These are phyloP conservation scores for Rhodamnia rubescens DNA, from an alignment of 345 rosid genomes.

Conservation along the genomic window DNA sequence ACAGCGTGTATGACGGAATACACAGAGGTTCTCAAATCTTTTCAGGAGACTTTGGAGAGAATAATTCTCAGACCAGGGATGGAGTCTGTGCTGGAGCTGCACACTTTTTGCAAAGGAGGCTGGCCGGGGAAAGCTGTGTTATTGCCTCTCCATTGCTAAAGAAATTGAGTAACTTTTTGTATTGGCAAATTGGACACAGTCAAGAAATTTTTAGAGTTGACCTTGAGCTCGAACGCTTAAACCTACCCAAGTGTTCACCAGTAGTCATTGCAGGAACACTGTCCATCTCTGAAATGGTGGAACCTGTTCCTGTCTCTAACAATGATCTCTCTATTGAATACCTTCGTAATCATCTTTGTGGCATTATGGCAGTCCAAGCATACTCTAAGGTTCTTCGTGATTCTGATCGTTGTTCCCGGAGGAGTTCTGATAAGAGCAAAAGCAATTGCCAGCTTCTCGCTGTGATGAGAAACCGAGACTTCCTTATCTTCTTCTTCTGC, in stretches of 20 bases:
- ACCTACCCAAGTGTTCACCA: slow-evolving; percentile 11
- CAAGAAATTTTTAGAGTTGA: background rate
- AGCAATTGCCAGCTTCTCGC: slow-evolving; percentile 37
- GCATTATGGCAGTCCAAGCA: slow-evolving; percentile 36
- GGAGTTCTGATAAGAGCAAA: slow-evolving; percentile 21
- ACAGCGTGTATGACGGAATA: background rate
- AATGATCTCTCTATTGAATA: slow-evolving; percentile 19
- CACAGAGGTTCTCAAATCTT: background rate
- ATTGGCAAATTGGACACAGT: background rate
- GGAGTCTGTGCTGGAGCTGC: background rate
- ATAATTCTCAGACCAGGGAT: background rate
- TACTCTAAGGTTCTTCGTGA: slow-evolving; percentile 24
- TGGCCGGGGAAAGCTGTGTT: background rate
- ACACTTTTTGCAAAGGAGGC: background rate
- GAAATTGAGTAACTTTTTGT: background rate
- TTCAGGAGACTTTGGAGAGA: background rate
- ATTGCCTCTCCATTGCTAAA: background rate
- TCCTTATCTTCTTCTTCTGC: slow-evolving; percentile 29
- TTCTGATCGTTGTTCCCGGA: slow-evolving; percentile 28
- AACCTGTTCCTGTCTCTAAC: slow-evolving; percentile 28
- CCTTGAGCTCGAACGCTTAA: background rate
- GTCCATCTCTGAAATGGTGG: slow-evolving; percentile 30
- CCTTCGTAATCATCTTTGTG: slow-evolving; percentile 15
- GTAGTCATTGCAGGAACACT: slow-evolving; percentile 30
- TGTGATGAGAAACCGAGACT: slow-evolving; percentile 28